A percentile compares a stretch with the other conserved stretches of the same genome.
These are phyloP conservation scores for Sporopachydermia quercuum DNA, from an alignment of 805 yeast species.

Conservation along the genomic window DNA sequence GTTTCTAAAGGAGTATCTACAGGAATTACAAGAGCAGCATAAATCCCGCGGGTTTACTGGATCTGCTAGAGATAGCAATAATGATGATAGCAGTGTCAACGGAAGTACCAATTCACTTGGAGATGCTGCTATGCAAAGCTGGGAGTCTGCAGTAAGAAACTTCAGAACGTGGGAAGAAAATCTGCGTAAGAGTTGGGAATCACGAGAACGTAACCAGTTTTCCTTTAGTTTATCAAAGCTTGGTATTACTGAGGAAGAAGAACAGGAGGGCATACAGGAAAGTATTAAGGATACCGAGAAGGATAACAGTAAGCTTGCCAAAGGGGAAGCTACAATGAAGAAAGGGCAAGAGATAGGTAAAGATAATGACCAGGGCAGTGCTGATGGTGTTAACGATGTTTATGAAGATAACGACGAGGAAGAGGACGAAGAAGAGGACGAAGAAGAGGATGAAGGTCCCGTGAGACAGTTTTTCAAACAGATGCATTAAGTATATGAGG, in stretches of 20 bases:
- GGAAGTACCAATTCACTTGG: background rate
- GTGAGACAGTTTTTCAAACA: constrained; percentile 1
- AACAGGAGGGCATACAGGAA: background rate
- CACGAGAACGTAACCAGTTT: background rate
- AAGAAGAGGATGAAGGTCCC: constrained; percentile 1
- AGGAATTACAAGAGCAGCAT: background rate
- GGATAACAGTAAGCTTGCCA: background rate
- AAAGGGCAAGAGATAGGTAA: background rate
- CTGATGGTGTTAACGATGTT: background rate
- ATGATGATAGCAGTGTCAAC: background rate
- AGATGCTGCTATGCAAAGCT: background rate
- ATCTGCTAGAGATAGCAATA: background rate
- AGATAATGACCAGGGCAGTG: no score
- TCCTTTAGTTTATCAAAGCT: no score
- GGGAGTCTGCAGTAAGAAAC: constrained; percentile 1
- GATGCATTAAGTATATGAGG: no score
- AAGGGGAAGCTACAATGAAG: background rate
- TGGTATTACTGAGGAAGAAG: background rate
- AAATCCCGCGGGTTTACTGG: no score
- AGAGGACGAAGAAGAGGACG: constrained; percentile 1
- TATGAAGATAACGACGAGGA: background rate
- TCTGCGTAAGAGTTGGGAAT: background rate
- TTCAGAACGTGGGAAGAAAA: background rate
- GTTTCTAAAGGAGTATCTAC: background rate
- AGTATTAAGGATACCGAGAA: background rate